A percentile compares a stretch with the other conserved stretches of the same genome.
Evolutionary conservation across 345 rosid species (phyloP).

Genomic region (Citrus sp.): DNA sequence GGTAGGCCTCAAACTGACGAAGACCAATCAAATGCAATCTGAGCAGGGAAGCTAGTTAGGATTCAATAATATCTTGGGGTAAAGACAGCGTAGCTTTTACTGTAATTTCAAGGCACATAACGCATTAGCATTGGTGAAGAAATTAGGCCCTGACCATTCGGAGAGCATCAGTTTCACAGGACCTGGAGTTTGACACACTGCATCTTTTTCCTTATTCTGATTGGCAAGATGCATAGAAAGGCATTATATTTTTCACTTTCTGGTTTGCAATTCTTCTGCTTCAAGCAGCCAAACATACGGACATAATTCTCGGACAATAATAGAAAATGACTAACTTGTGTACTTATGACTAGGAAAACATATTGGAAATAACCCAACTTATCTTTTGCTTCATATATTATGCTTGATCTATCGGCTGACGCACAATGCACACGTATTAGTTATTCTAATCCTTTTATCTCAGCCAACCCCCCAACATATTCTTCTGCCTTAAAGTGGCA

Average conservation of each 20-base stretch:
- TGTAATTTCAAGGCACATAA: not conserved
- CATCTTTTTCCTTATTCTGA: not conserved
- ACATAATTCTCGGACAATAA: not conserved
- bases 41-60: not conserved
- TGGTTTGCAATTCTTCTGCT: not conserved
- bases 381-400: not conserved
- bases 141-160: not conserved
- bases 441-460: not conserved
- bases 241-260: not conserved
- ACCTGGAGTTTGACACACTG: not conserved
- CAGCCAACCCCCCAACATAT: not conserved
- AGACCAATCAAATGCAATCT: slow-evolving; percentile 2
- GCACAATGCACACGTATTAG: not conserved
- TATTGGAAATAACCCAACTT: not conserved
- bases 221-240: not conserved
- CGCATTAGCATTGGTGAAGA: not conserved
- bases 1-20: not conserved
- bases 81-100: not conserved
- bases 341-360: not conserved
- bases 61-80: not conserved
- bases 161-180: not conserved
- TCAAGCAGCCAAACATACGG: not conserved
- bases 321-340: not conserved
- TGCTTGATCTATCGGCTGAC: not conserved
- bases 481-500: not conserved